Percentiles rank a stretch among this genome's conserved stretches.
Evolutionary conservation across 2,329 filamentous ascomycete genomes (phyloP).

Genomic region (Colletotrichum sp.): DNA sequence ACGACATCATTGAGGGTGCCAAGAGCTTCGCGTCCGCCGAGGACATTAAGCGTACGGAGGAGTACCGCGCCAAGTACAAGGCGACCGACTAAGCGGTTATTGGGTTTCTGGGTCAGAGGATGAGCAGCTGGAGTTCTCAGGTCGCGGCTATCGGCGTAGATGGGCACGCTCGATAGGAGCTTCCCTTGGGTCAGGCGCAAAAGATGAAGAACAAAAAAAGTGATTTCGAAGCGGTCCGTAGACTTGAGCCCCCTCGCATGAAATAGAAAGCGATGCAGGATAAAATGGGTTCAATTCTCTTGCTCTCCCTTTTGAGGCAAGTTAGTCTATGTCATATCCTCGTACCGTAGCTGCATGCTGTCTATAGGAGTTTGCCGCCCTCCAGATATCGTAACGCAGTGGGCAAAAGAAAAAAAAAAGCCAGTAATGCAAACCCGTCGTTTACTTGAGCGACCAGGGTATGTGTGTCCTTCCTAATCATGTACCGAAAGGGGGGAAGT

Average conservation of each 20-base stretch:
- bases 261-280: background rate
- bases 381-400: background rate
- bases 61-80: constrained; percentile 73
- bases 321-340: constrained; percentile 3
- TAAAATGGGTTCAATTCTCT: background rate
- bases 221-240: constrained; percentile 15
- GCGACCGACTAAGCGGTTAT: constrained; percentile 54
- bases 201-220: background rate
- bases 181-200: background rate
- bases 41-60: constrained; percentile 72
- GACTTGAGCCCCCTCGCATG: background rate
- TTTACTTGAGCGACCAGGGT: background rate
- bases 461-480: background rate
- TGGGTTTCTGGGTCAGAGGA: background rate
- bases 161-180: background rate
- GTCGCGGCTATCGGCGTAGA: background rate
- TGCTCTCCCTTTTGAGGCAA: background rate
- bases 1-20: constrained; percentile 79
- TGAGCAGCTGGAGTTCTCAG: background rate
- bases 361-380: background rate
- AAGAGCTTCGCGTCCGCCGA: constrained; percentile 65
- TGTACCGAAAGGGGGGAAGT: background rate
- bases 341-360: background rate
- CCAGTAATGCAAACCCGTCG: background rate
- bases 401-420: background rate